These are phyloP conservation scores for Vigna radiata DNA, from an alignment of 306 rosid genomes.

Conservation along the genomic window DNA sequence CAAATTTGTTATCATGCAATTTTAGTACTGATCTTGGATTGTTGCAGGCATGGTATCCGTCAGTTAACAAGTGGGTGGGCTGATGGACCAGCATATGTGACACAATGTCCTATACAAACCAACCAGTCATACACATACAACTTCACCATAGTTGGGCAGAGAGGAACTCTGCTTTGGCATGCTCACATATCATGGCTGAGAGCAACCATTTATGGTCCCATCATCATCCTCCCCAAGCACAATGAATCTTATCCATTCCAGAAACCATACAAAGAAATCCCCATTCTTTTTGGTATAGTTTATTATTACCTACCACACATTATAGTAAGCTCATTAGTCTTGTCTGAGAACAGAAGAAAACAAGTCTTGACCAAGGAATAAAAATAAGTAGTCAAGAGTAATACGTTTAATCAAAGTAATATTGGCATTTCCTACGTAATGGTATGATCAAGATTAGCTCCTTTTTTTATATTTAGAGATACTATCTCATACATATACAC, in stretches of 20 bases:
- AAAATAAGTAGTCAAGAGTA: background rate
- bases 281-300: conserved; percentile 71
- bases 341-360: background rate
- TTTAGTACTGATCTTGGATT: conserved; percentile 5
- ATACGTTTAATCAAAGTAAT: background rate
- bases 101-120: conserved; percentile 86
- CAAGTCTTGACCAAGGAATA: background rate
- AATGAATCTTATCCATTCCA: conserved; percentile 74
- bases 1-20: background rate
- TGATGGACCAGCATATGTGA: conserved; percentile 87
- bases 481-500: background rate
- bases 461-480: background rate
- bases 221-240: conserved; percentile 72
- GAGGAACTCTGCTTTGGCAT: conserved; percentile 87
- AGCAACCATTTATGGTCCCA: conserved; percentile 72
- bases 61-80: conserved; percentile 76
- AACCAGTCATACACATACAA: conserved; percentile 72
- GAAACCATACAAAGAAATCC: conserved; percentile 71
- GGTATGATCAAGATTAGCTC: background rate
- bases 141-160: conserved; percentile 75
- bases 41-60: conserved; percentile 77
- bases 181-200: conserved; percentile 92
- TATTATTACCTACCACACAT: background rate
- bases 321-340: background rate
- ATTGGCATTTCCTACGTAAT: background rate